Percentiles rank a stretch among this genome's conserved stretches.
phyloP scores from a whole-genome alignment of 768 basidiomycete genomes.

The Lentinula sp. region DNA sequence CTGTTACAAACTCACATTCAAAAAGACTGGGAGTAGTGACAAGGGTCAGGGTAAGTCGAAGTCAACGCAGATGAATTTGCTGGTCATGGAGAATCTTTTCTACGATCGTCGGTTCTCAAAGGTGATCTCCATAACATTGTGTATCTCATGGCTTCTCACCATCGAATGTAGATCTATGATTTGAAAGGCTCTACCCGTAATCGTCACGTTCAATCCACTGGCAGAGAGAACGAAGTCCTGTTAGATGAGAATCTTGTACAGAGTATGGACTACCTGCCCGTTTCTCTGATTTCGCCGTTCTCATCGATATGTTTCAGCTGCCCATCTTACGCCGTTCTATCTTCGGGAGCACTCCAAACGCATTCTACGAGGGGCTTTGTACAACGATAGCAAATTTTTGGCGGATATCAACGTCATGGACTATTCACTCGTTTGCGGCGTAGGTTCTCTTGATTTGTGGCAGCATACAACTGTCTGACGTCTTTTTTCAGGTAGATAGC shows the following conservation, averaged over 20 bases:
- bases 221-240: slow-evolving; percentile 87
- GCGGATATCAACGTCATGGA: slow-evolving; percentile 96
- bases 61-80: slow-evolving; percentile 86
- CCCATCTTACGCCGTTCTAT: slow-evolving; percentile 85
- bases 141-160: background rate
- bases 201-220: slow-evolving; percentile 86
- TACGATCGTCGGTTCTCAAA: slow-evolving; percentile 88
- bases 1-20: slow-evolving; percentile 90
- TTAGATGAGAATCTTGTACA: slow-evolving; percentile 95
- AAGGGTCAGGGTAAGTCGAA: slow-evolving; percentile 60
- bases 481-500: slow-evolving; percentile 60
- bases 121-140: slow-evolving; percentile 30
- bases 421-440: slow-evolving; percentile 91
- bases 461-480: background rate
- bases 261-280: slow-evolving; percentile 42
- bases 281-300: slow-evolving; percentile 2
- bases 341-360: slow-evolving; percentile 95
- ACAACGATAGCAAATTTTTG: slow-evolving; percentile 93
- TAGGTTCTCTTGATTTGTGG: slow-evolving; percentile 14
- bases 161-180: slow-evolving; percentile 74
- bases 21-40: slow-evolving; percentile 65
- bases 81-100: slow-evolving; percentile 98
- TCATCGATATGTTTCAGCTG: slow-evolving; percentile 42
- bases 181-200: slow-evolving; percentile 95
- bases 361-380: slow-evolving; percentile 83